phyloP scores from a whole-genome alignment of 2,329 filamentous ascomycete genomes.

The Seiridium cupressi region DNA sequence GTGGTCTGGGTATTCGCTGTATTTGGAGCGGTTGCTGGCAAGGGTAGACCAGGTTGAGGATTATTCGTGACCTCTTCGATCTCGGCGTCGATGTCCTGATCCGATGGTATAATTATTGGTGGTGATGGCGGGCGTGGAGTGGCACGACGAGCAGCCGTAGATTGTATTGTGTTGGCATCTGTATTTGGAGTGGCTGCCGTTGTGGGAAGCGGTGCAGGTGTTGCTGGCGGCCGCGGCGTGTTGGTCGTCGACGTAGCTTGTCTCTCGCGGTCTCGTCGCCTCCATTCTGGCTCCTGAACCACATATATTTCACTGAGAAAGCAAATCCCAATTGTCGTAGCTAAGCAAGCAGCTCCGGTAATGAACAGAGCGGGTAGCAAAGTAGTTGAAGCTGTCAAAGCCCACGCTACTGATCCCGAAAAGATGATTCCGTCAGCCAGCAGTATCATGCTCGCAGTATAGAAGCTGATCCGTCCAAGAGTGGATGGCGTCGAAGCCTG shows the following conservation, averaged over 20 bases:
- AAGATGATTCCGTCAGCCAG: slow-evolving; percentile 62
- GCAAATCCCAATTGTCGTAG: slow-evolving; percentile 54
- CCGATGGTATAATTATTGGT: slow-evolving; percentile 61
- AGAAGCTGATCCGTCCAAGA: slow-evolving; percentile 64
- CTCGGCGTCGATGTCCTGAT: slow-evolving; percentile 63
- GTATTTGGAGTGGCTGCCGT: slow-evolving; percentile 5
- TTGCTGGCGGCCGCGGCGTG: slow-evolving; percentile 16
- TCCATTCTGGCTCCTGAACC: slow-evolving; percentile 57
- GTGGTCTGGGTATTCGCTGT: slow-evolving; percentile 16
- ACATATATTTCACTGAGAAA: slow-evolving; percentile 61
- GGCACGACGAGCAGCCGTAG: slow-evolving; percentile 18
- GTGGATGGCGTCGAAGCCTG: slow-evolving; percentile 68
- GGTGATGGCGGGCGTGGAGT: slow-evolving; percentile 25
- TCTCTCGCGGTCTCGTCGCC: slow-evolving; percentile 36
- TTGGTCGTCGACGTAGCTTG: slow-evolving; percentile 20
- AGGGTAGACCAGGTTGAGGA: slow-evolving; percentile 24
- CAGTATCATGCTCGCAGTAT: slow-evolving; percentile 60
- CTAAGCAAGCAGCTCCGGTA: slow-evolving; percentile 52
- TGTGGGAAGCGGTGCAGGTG: slow-evolving; percentile 11
- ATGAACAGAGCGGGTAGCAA: slow-evolving; percentile 57
- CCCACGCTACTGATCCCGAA: slow-evolving; percentile 53
- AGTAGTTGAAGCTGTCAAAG: slow-evolving; percentile 52
- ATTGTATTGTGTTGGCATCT: slow-evolving; percentile 16
- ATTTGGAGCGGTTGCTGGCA: slow-evolving; percentile 25
- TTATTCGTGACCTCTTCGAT: slow-evolving; percentile 42